These are phyloP conservation scores for Phycomyces blakesleeanus DNA, from an alignment of 192 early-diverging fungal species.

Conservation along the genomic window DNA sequence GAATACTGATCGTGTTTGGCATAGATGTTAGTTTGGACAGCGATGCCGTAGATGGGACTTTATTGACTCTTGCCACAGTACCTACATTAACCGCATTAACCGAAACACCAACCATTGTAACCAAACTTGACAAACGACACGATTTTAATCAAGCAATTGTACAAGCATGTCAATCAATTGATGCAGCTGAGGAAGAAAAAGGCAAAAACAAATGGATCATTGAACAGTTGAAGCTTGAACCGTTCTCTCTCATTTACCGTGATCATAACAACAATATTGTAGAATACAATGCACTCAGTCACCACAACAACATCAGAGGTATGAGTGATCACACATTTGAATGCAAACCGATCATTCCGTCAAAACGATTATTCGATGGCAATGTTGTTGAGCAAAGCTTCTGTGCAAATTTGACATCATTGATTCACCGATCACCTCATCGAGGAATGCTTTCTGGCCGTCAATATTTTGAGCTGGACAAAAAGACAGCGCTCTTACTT, in stretches of 20 bases:
- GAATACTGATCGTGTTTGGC: too few relatives aligned
- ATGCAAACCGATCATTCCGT: slow-evolving; percentile 2
- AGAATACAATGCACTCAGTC: too few relatives aligned
- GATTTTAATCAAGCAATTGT: slow-evolving; percentile 6
- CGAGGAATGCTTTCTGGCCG: slow-evolving; percentile 12
- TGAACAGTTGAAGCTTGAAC: too few relatives aligned
- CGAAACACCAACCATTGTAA: background rate
- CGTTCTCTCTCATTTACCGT: background rate
- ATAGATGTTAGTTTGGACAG: too few relatives aligned
- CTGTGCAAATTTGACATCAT: slow-evolving; percentile 1
- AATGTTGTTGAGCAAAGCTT: background rate
- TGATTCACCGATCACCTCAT: slow-evolving; percentile 5
- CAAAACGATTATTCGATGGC: background rate
- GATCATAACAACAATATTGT: background rate
- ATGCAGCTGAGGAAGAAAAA: slow-evolving; percentile 3
- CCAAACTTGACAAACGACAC: background rate
- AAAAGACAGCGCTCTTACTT: slow-evolving; percentile 10
- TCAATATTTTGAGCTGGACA: slow-evolving; percentile 9
- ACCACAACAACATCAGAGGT: background rate
- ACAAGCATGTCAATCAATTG: slow-evolving; percentile 4
- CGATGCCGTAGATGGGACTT: too few relatives aligned
- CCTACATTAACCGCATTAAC: background rate
- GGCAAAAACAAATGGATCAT: too few relatives aligned
- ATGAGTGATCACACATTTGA: background rate
- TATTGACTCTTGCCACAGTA: background rate